Percentiles rank a stretch among this genome's conserved stretches.
Evolutionary conservation across 2,329 filamentous ascomycete species (phyloP).

Genomic region (Neonectria neomacrospora): DNA sequence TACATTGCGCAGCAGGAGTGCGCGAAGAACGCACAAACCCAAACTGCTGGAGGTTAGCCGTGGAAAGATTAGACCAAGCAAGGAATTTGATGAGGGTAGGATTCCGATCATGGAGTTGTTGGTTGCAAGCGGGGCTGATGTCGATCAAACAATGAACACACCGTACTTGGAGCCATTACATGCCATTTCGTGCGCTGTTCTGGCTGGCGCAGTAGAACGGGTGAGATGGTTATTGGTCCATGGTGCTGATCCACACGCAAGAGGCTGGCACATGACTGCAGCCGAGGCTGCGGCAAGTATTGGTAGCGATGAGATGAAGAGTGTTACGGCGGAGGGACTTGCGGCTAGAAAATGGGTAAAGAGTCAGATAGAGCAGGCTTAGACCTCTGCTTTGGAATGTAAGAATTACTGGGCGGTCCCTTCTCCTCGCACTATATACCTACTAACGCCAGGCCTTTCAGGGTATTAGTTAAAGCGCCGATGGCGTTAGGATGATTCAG

Average conservation of each 20-base stretch:
- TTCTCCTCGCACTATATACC: too few species aligned
- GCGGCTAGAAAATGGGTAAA: too few species aligned
- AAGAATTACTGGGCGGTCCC: too few species aligned
- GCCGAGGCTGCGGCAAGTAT: conserved; percentile 13
- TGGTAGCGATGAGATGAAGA: conserved; percentile 32
- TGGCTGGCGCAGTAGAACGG: conserved; percentile 32
- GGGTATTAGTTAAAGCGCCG: too few species aligned
- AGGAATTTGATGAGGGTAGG: conserved; percentile 25
- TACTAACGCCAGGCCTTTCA: too few species aligned
- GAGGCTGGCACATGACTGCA: conserved; percentile 30
- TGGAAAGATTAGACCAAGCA: background rate
- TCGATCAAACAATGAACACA: conserved; percentile 16
- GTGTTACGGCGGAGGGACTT: conserved; percentile 17
- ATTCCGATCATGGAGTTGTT: conserved; percentile 34
- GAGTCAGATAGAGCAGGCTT: too few species aligned
- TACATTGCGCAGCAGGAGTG: conserved; percentile 30
- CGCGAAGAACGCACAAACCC: conserved; percentile 13
- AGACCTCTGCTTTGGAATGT: too few species aligned
- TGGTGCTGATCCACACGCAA: conserved; percentile 30
- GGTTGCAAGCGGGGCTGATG: conserved; percentile 24
- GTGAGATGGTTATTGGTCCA: conserved; percentile 33
- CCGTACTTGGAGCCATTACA: conserved; percentile 26
- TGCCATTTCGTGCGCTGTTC: conserved; percentile 32
- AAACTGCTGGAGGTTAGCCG: background rate
- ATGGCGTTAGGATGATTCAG: too few species aligned